Base-by-base conservation (phyloP, 352 stramenopile species). In the Pythium sukuiense region DNA sequence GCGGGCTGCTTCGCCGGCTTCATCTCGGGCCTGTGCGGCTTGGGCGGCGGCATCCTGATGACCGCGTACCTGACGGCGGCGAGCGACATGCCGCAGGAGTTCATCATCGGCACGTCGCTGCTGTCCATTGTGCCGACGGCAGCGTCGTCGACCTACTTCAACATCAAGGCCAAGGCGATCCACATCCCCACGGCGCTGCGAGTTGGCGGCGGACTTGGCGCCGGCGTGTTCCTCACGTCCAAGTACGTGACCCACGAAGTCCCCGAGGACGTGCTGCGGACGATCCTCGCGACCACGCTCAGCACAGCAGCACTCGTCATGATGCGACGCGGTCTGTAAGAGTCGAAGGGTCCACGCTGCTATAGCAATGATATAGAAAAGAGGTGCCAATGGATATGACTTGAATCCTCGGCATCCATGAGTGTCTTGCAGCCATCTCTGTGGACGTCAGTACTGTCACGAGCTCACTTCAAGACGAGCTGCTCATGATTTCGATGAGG, bases 41-140 rank as follows among this genome's bases (percentile, higher is more conserved):
- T 93, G 35, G 87, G 87, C 69, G 87, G 87, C 59, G 87, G 87
- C 20, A 92, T 95, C 61, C 77, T 95, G 60, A 95, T 95, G 69
- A 95, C 87, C 16, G 83, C 87, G 2, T 95, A 95, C 68, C 72
- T 95, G 55, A 95, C 87, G 16, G 82, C 85, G 32, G 82, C 85
- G 6, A 95, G 87, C 68, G 87, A 95, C 71, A 92, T 95, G 87
- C 82, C 87, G 13, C 87, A 95, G 69, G 77, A 81, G 58, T 74
- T 74, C 8, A 93, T 95, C 68, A 93, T 95, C 52, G 87, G 87
- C 46, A 95, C 87, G 18, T 95, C 87, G 59, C 72, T 95, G 52
- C 64, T 95, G 20, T 90, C 80, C 32, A 90, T 95, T 55, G 85
- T 95, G 41, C 87, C 87, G 13, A 91, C 85, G 11, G 87, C 85